Evolutionary conservation across 495 filamentous ascomycete species (phyloP).

Genomic region (Poronia punctata): DNA sequence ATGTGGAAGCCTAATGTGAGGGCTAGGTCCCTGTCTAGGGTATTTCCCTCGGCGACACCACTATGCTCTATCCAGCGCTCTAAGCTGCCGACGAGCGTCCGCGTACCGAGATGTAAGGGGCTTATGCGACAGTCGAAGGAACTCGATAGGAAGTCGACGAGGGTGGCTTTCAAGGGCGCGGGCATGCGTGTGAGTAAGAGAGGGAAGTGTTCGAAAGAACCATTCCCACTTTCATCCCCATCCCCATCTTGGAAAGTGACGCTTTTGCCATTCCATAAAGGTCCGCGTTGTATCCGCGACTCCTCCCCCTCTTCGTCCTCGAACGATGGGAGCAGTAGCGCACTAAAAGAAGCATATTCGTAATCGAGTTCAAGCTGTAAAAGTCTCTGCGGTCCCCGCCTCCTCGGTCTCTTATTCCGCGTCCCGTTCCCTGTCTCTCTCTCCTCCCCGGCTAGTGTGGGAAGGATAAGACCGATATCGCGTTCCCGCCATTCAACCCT

Average conservation of each 20-base stretch:
- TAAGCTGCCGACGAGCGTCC: conserved; percentile 30
- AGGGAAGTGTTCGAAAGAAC: conserved; percentile 31
- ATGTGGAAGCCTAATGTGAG: conserved; percentile 36
- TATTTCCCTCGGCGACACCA: conserved; percentile 11
- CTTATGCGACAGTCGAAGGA: conserved; percentile 43
- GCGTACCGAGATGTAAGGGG: conserved; percentile 35
- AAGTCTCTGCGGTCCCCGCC: conserved; percentile 7
- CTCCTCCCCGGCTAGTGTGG: conserved; percentile 3
- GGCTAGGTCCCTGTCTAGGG: conserved; percentile 30
- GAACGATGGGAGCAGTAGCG: conserved; percentile 32
- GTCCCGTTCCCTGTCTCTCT: not conserved
- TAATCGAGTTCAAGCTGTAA: conserved; percentile 33
- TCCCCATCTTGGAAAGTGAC: not conserved
- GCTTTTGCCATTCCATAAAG: conserved; percentile 10
- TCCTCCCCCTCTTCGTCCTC: not conserved
- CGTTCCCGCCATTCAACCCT: conserved; percentile 30
- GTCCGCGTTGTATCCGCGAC: not conserved
- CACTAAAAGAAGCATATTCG: conserved; percentile 33
- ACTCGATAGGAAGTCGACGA: conserved; percentile 37
- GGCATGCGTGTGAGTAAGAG: conserved; percentile 42
- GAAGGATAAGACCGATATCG: conserved; percentile 13
- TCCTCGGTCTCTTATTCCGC: not conserved
- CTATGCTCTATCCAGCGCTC: conserved; percentile 34
- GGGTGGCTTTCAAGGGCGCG: conserved; percentile 28
- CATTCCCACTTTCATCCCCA: not conserved